A percentile compares a stretch with the other conserved stretches of the same genome.
Conservation (phyloP, 202 grass and related monocot species). For the Zoysia matrella region DNA sequence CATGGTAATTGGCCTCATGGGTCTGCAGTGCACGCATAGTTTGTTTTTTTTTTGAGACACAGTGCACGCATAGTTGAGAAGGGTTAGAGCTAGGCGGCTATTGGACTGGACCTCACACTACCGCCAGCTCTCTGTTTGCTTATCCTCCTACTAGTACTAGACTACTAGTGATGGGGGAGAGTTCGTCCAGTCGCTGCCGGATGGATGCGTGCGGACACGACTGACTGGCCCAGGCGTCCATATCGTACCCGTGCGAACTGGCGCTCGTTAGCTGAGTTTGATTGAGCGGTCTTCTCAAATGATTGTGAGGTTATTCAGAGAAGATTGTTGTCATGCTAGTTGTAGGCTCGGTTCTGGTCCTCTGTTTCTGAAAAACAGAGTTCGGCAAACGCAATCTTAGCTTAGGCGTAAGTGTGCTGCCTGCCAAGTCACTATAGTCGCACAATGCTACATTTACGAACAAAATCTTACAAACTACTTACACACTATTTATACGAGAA, state of each 20-base stretch:
- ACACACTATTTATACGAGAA: too few species aligned
- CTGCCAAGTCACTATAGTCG: too few species aligned
- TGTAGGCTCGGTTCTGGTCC: too few species aligned
- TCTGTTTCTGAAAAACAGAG: too few species aligned
- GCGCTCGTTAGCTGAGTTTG: background rate
- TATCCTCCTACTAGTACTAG: too few species aligned
- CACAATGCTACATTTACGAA: too few species aligned
- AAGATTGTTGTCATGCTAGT: background rate
- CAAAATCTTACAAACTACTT: too few species aligned
- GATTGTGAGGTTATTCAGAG: background rate
- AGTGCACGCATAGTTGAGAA: background rate
- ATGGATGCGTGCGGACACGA: background rate
- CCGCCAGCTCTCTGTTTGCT: background rate
- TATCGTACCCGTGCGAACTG: background rate
- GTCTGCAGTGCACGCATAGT: background rate
- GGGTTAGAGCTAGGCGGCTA: background rate
- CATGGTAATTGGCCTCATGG: background rate
- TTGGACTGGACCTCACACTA: constrained; percentile 4
- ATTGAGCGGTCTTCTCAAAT: background rate
- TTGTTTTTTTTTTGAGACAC: too few species aligned
- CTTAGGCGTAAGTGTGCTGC: too few species aligned
- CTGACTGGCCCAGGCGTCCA: too few species aligned
- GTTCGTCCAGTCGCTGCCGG: background rate
- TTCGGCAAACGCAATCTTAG: too few species aligned
- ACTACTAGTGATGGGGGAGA: background rate